Conservation (phyloP, 2,329 filamentous ascomycete genomes). For the Fusarium nematophilum region DNA sequence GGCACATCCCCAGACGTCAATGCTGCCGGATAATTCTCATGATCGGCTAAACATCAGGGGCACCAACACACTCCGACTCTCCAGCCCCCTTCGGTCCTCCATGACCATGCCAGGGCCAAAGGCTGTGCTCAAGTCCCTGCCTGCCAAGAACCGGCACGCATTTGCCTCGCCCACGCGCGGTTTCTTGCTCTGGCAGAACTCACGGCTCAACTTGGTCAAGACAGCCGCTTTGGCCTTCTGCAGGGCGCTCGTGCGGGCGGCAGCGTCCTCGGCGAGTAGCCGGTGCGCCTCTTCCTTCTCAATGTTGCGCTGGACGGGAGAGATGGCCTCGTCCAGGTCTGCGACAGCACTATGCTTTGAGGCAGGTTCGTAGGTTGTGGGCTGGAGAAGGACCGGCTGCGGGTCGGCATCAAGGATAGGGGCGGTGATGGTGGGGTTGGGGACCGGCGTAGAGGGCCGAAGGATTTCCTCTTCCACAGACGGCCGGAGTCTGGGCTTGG, state of each 20-base stretch:
- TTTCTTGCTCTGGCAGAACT: constrained; percentile 55
- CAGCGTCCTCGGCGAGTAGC: constrained; percentile 67
- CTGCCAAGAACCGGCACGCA: constrained; percentile 48
- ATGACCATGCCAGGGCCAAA: constrained; percentile 51
- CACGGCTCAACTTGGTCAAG: constrained; percentile 66
- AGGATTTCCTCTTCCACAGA: constrained; percentile 42
- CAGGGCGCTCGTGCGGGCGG: constrained; percentile 65
- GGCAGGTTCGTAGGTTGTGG: constrained; percentile 66
- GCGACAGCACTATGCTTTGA: constrained; percentile 26
- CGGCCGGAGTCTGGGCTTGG: constrained; percentile 38
- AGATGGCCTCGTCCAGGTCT: constrained; percentile 58
- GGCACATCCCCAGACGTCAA: constrained; percentile 1
- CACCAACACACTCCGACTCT: constrained; percentile 65
- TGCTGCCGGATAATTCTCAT: constrained; percentile 35
- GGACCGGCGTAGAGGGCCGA: constrained; percentile 45
- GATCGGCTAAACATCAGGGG: constrained; percentile 69
- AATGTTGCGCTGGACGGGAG: constrained; percentile 68
- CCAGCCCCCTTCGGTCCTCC: constrained; percentile 59
- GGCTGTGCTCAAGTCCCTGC: constrained; percentile 46
- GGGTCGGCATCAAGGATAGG: constrained; percentile 62
- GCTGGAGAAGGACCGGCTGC: constrained; percentile 66
- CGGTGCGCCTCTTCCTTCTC: constrained; percentile 67
- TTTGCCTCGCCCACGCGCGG: constrained; percentile 49
- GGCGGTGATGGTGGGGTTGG: constrained; percentile 56
- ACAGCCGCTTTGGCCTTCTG: constrained; percentile 71